phyloP scores from a whole-genome alignment of 208 protist genomes.

The Balamuthia mandrillaris region DNA sequence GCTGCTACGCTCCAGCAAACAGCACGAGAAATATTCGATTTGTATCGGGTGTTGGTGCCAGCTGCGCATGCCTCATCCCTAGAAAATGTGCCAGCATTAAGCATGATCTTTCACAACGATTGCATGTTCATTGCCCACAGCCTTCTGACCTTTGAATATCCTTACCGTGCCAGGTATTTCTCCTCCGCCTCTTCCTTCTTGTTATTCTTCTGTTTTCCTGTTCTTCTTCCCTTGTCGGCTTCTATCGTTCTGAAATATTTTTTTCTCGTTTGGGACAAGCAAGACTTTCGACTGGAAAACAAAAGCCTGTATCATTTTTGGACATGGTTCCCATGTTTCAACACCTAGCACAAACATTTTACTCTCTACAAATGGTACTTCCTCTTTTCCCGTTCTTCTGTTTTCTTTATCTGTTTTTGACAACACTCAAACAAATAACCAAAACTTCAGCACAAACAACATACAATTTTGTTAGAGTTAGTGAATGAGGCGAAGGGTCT shows the following conservation, averaged over 20 bases:
- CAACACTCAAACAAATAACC: not conserved
- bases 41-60: slow-evolving; percentile 10
- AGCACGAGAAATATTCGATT: slow-evolving; percentile 5
- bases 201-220: not conserved
- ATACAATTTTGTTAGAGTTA: not conserved
- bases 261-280: not conserved
- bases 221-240: not conserved
- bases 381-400: too few species aligned
- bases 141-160: slow-evolving; percentile 18
- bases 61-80: not conserved
- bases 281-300: not conserved
- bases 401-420: not conserved
- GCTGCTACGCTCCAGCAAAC: slow-evolving; percentile 20
- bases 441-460: slow-evolving; percentile 1
- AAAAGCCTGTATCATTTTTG: slow-evolving; percentile 20
- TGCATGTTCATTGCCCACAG: slow-evolving; percentile 45
- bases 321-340: slow-evolving; percentile 43
- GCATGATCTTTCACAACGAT: slow-evolving; percentile 41
- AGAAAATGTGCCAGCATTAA: not conserved
- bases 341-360: slow-evolving; percentile 11
- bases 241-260: not conserved
- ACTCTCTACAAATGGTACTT: not conserved
- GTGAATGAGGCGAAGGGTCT: not conserved
- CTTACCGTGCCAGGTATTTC: not conserved
- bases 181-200: not conserved